phyloP scores from a whole-genome alignment of 2,329 filamentous ascomycete species.

The Aspergillus oerlinghausenensis region DNA sequence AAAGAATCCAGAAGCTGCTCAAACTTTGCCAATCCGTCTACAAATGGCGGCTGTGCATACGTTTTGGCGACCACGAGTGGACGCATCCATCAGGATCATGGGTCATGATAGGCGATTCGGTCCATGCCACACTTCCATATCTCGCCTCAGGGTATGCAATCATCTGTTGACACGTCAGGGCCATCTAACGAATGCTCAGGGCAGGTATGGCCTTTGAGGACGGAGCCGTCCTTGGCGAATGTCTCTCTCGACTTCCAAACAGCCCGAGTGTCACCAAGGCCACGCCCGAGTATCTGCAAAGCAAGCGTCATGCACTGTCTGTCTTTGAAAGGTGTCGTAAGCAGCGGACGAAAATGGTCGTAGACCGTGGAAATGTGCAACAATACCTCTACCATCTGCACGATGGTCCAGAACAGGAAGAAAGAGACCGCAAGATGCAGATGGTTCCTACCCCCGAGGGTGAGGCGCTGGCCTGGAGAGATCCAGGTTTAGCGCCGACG shows the following conservation, averaged over 20 bases:
- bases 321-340: conserved; percentile 56
- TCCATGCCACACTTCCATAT: too few relatives aligned
- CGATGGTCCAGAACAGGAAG: conserved; percentile 41
- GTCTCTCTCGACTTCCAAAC: conserved; percentile 45
- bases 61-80: too few relatives aligned
- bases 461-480: conserved; percentile 42
- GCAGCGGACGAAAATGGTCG: conserved; percentile 56
- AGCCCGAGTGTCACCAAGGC: conserved; percentile 26
- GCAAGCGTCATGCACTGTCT: conserved; percentile 32
- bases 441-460: conserved; percentile 35
- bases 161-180: too few relatives aligned
- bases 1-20: too few relatives aligned
- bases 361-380: conserved; percentile 56
- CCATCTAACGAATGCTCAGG: too few relatives aligned
- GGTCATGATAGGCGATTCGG: too few relatives aligned
- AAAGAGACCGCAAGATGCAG: conserved; percentile 1
- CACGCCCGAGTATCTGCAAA: conserved; percentile 22
- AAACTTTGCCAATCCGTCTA: too few relatives aligned
- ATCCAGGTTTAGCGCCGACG: conserved; percentile 36
- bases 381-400: conserved; percentile 59
- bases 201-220: conserved; percentile 48
- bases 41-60: too few relatives aligned
- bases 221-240: conserved; percentile 54
- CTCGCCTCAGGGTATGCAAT: too few relatives aligned
- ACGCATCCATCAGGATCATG: too few relatives aligned